Conservation (phyloP, 129 eudicot genomes). For the Apium graveolens region DNA sequence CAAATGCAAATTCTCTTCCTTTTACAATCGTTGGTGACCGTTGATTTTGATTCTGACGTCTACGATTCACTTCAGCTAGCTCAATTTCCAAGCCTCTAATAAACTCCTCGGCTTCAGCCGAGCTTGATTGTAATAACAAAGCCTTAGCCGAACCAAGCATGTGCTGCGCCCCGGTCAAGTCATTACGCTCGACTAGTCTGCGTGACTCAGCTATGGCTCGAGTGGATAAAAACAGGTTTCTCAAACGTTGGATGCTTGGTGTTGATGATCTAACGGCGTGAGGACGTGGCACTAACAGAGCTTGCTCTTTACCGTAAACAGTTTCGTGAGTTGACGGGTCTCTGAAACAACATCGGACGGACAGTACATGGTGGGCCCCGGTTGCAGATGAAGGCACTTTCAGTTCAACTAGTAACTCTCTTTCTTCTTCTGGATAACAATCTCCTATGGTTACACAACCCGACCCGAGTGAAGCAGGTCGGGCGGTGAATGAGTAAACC, state of each 20-base stretch:
- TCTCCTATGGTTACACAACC: slow-evolving; percentile 49
- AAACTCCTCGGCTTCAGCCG: slow-evolving; percentile 37
- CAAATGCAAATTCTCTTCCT: slow-evolving; percentile 19
- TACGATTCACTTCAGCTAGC: slow-evolving; percentile 38
- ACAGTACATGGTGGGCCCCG: slow-evolving; percentile 53
- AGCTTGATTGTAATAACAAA: slow-evolving; percentile 34
- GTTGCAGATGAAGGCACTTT: slow-evolving; percentile 48
- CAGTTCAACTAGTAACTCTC: slow-evolving; percentile 60
- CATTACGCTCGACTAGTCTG: slow-evolving; percentile 45
- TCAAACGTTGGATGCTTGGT: slow-evolving; percentile 56
- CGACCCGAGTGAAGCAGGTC: slow-evolving; percentile 48
- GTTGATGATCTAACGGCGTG: slow-evolving; percentile 57
- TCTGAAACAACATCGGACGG: slow-evolving; percentile 61
- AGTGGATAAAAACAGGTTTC: slow-evolving; percentile 47
- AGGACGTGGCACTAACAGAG: slow-evolving; percentile 51
- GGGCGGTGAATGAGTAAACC: slow-evolving; percentile 48
- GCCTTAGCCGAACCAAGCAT: slow-evolving; percentile 75
- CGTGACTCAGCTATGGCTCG: slow-evolving; percentile 82
- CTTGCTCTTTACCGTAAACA: slow-evolving; percentile 42
- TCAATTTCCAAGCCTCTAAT: slow-evolving; percentile 50
- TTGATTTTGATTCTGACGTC: slow-evolving; percentile 34
- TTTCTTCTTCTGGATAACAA: slow-evolving; percentile 58
- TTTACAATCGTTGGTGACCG: slow-evolving; percentile 9
- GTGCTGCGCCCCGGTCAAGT: slow-evolving; percentile 60
- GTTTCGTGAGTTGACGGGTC: slow-evolving; percentile 54